Evolutionary conservation across 164 flowering plant genomes (phyloP), one percentile per base, ranked within the genome.

Genomic region (Warburgia ugandensis): DNA sequence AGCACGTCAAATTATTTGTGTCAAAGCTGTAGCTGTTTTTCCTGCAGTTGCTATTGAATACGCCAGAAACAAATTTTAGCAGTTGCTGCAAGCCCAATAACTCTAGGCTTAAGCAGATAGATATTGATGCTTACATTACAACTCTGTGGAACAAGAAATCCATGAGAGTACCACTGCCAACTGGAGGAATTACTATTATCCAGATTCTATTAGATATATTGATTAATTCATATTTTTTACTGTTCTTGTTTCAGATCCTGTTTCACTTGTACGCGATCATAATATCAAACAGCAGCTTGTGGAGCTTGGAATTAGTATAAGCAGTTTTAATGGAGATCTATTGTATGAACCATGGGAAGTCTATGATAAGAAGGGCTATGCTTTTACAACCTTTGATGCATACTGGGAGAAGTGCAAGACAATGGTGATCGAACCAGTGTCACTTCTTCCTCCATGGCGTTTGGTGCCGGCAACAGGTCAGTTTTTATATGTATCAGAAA

Each of bases 191-290:
- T n/a, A n/a, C n/a, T n/a, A n/a, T n/a, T n/a, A n/a, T n/a, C 5
- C 2, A 23, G 2, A 23, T 37, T 27, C 6, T n/a, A n/a, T n/a
- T n/a, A n/a, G n/a, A n/a, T 32, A 4, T 27, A 38, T 48, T 41
- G 28, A 33, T 17, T 45, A 39, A 26, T 38, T 16, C 28, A 9
- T 11, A n/a, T 8, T 14, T 22, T 14, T 11, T 5, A 21, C 16
- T 7, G 7, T 10, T 9, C 9, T 6, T 9, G 22, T 52, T 57
- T 29, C 70, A 91, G 98, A 91, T 81, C 92, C 98, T 33, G 72
- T 83, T 55, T 84, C 98, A 10, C 83, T 91, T 50, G 84, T 83
- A 47, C 87, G 98, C 40, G 98, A 91, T 68, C 95, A 85, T 62
- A 60, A 56, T 29, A 66, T 83, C 58, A 91, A 91, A 66, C 78